Evolutionary conservation across 2,329 filamentous ascomycete species (phyloP).

Genomic region (Kalmusia sp.): DNA sequence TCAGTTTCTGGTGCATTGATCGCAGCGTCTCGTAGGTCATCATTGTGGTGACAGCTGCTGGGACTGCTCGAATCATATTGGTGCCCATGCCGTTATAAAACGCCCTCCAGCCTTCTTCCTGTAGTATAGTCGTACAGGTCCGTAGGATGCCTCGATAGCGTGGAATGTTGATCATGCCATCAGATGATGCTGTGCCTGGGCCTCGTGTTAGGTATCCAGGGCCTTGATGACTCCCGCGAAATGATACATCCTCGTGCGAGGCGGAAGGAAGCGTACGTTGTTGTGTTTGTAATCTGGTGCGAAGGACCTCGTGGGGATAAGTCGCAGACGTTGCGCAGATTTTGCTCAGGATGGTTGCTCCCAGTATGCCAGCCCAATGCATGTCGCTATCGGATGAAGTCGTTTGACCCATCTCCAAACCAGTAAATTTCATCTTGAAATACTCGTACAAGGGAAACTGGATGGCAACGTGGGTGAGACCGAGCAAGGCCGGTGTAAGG

Average conservation of each 20-base stretch:
- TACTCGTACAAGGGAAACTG: slow-evolving; percentile 97
- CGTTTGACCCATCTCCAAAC: slow-evolving; percentile 81
- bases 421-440: slow-evolving; percentile 89
- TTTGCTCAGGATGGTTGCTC: slow-evolving; percentile 92
- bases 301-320: slow-evolving; percentile 95
- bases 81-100: slow-evolving; percentile 98
- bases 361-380: slow-evolving; percentile 84
- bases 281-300: slow-evolving; percentile 93
- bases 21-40: slow-evolving; percentile 88
- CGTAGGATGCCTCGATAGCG: slow-evolving; percentile 79
- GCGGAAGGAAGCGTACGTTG: slow-evolving; percentile 67
- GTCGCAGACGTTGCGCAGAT: slow-evolving; percentile 92
- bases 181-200: slow-evolving; percentile 57
- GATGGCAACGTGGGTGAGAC: slow-evolving; percentile 92
- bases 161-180: slow-evolving; percentile 62
- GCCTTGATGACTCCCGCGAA: slow-evolving; percentile 45
- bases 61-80: slow-evolving; percentile 95
- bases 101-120: slow-evolving; percentile 92
- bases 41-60: slow-evolving; percentile 96
- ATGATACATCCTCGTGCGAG: slow-evolving; percentile 59
- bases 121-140: slow-evolving; percentile 84
- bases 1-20: slow-evolving; percentile 57
- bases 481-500: slow-evolving; percentile 87
- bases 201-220: slow-evolving; percentile 52
- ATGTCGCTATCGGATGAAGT: slow-evolving; percentile 63